Evolutionary conservation across 1,139 yeast genomes (phyloP).

Genomic region (Diutina mesorugosa): DNA sequence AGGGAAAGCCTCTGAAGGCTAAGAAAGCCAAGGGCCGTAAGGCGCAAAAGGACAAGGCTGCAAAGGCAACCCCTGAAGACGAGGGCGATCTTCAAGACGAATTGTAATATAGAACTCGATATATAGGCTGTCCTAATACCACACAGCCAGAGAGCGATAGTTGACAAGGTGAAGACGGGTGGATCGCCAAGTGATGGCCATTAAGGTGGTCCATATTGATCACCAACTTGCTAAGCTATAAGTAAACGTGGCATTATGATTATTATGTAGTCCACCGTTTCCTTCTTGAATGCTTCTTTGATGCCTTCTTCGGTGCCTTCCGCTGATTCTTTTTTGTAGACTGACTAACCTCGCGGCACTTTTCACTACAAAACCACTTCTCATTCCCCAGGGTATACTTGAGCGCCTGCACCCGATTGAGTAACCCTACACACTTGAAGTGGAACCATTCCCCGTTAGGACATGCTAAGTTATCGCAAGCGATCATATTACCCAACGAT

Average conservation of each 20-base stretch:
- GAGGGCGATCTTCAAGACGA: neutral
- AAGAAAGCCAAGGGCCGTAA: neutral
- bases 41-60: conserved; percentile 5
- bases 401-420: conserved; percentile 26
- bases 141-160: neutral
- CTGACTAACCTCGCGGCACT: conserved; percentile 13
- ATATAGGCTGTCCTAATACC: neutral
- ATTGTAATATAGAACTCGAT: conserved; percentile 1
- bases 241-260: too few species aligned
- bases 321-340: neutral
- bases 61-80: neutral
- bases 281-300: neutral
- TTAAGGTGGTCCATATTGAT: too few species aligned
- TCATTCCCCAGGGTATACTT: conserved; percentile 18
- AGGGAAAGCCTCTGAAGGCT: neutral
- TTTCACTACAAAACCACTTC: conserved; percentile 30
- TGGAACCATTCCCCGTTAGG: conserved; percentile 40
- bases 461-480: conserved; percentile 30
- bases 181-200: too few species aligned
- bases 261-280: neutral
- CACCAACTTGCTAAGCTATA: too few species aligned
- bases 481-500: conserved; percentile 35
- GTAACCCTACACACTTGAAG: conserved; percentile 33
- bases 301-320: too few species aligned
- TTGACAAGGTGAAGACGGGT: neutral